Conservation (phyloP, 1,284 basidiomycete species). For the Trametes polyzona region DNA sequence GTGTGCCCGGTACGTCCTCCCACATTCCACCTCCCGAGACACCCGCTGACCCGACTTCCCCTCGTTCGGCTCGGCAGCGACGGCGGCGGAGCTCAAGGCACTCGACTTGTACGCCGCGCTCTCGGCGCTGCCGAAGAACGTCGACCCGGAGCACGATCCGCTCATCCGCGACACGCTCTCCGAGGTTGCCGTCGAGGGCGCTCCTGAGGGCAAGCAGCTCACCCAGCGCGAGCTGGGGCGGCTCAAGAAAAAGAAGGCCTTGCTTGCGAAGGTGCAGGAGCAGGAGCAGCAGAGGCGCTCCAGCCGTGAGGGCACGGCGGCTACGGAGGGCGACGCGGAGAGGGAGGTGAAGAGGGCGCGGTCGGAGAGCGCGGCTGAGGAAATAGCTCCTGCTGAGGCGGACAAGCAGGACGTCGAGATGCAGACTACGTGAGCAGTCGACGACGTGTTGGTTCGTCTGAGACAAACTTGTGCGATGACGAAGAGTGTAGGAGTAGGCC, state of each 20-base stretch:
- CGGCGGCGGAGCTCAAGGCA: conserved; percentile 48
- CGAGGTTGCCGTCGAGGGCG: conserved; percentile 20
- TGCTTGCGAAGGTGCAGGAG: conserved; percentile 35
- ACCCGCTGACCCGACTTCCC: background rate
- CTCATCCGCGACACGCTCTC: conserved; percentile 38
- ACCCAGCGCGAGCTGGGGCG: conserved; percentile 36
- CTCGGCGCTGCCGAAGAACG: conserved; percentile 64
- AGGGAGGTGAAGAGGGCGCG: conserved; percentile 18
- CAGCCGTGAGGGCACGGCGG: conserved; percentile 5
- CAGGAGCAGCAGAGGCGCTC: conserved; percentile 14
- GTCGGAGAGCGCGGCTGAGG: conserved; percentile 12
- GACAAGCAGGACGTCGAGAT: conserved; percentile 9
- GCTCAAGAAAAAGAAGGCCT: conserved; percentile 36
- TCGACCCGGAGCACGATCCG: conserved; percentile 49
- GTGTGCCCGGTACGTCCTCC: conserved; percentile 42
- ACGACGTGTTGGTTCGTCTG: background rate
- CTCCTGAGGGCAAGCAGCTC: conserved; percentile 25
- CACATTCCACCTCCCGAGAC: background rate
- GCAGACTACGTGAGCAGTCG: background rate
- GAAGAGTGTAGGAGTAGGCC: background rate
- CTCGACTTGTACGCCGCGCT: conserved; percentile 68
- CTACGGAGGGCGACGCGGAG: conserved; percentile 1
- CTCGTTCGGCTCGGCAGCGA: conserved; percentile 41
- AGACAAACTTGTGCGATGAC: background rate
- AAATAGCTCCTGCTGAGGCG: background rate